A percentile compares a stretch with the other conserved stretches of the same genome.
These are phyloP conservation scores for Puccinia triticina DNA, from an alignment of 1,284 basidiomycete species.

Conservation along the genomic window DNA sequence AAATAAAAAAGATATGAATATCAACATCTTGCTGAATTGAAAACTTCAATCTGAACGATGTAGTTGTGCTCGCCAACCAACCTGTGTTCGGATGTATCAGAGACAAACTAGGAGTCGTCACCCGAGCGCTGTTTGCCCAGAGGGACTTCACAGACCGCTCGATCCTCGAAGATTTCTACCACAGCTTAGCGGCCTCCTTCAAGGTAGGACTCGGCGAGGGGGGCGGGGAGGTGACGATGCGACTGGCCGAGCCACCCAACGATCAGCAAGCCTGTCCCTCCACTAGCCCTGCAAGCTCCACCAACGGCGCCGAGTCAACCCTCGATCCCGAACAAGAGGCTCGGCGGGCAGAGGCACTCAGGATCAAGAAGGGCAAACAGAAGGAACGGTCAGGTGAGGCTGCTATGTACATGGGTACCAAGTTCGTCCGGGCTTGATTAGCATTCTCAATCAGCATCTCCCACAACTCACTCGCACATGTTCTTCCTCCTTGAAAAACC, in stretches of 20 bases:
- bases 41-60: slow-evolving; percentile 23
- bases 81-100: slow-evolving; percentile 61
- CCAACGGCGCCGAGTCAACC: slow-evolving; percentile 55
- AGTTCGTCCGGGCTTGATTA: slow-evolving; percentile 41
- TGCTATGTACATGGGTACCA: slow-evolving; percentile 52
- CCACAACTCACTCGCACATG: neutral
- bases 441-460: neutral
- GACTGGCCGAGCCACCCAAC: slow-evolving; percentile 66
- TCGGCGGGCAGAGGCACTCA: slow-evolving; percentile 2
- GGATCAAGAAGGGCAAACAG: slow-evolving; percentile 47
- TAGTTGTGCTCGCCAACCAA: slow-evolving; percentile 49
- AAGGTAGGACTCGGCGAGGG: slow-evolving; percentile 54
- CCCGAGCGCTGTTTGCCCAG: slow-evolving; percentile 83
- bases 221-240: slow-evolving; percentile 52
- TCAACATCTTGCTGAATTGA: slow-evolving; percentile 48
- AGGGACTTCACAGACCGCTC: slow-evolving; percentile 53
- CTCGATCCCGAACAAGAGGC: slow-evolving; percentile 9
- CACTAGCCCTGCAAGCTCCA: slow-evolving; percentile 51
- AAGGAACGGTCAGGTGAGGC: slow-evolving; percentile 55
- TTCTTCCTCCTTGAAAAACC: slow-evolving; percentile 57
- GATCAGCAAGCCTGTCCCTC: slow-evolving; percentile 3
- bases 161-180: slow-evolving; percentile 60
- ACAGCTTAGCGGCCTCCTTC: slow-evolving; percentile 57
- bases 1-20: neutral
- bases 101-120: slow-evolving; percentile 95